A percentile compares a stretch with the other conserved stretches of the same genome.
phyloP scores from a whole-genome alignment of 257 asterid genomes.

The Striga asiatica region DNA sequence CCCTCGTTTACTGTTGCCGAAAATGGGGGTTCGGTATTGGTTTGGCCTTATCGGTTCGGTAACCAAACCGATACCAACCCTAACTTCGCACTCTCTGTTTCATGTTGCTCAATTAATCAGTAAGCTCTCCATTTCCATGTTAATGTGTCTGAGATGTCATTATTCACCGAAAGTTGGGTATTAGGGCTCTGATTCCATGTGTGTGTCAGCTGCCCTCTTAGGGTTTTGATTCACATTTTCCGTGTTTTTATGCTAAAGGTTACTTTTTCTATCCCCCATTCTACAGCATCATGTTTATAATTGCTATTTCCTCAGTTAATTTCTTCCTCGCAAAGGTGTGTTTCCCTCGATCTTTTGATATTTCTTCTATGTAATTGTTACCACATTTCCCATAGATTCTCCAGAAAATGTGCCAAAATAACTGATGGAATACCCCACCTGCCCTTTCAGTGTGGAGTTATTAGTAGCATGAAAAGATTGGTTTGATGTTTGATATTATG shows the following conservation, averaged over 20 bases:
- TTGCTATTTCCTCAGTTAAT: conserved; percentile 68
- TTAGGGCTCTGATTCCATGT: too few relatives aligned
- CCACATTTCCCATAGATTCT: not conserved
- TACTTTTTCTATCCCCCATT: not conserved
- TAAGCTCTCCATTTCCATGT: too few relatives aligned
- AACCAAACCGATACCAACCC: too few relatives aligned
- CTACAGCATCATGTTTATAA: conserved; percentile 62
- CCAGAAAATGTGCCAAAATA: not conserved
- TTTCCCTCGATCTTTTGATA: conserved; percentile 14
- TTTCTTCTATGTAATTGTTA: conserved; percentile 4
- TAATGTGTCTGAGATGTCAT: too few relatives aligned
- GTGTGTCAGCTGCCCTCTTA: too few relatives aligned
- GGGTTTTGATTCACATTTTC: too few relatives aligned
- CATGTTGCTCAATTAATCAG: too few relatives aligned
- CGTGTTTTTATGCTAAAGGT: conserved; percentile 14
- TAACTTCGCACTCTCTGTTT: too few relatives aligned
- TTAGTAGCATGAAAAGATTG: not conserved
- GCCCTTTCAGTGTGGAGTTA: not conserved
- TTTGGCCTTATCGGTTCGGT: too few relatives aligned
- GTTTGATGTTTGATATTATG: not conserved
- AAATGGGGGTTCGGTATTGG: too few relatives aligned
- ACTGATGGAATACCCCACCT: not conserved
- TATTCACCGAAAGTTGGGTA: too few relatives aligned
- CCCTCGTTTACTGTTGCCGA: too few relatives aligned
- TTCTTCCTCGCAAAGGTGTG: conserved; percentile 79